A percentile compares a stretch with the other conserved stretches of the same genome.
Conservation (phyloP, 2,329 filamentous ascomycete species). For the Neopestalotiopsis rosae region DNA sequence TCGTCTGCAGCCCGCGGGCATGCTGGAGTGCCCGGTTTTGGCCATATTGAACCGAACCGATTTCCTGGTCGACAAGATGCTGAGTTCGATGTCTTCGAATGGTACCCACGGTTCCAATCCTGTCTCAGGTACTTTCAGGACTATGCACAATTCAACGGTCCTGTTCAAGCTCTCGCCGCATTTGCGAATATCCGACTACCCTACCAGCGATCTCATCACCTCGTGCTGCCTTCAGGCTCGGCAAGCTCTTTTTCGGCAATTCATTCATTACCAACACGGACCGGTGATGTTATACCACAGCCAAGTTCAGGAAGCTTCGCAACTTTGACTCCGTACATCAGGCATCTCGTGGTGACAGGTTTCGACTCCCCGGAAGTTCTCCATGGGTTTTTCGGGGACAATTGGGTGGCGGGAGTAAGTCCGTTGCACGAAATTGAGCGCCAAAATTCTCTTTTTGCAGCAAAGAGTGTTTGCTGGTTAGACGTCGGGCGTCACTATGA, state of each 20-base stretch:
- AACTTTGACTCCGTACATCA: conserved; percentile 86
- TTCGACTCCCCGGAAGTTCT: conserved; percentile 88
- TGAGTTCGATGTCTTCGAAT: conserved; percentile 82
- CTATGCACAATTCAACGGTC: conserved; percentile 81
- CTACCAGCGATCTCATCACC: conserved; percentile 69
- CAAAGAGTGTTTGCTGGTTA: conserved; percentile 90
- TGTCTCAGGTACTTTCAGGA: conserved; percentile 93
- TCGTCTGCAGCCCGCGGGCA: conserved; percentile 24
- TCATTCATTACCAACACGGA: conserved; percentile 32
- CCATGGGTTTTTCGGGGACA: conserved; percentile 95
- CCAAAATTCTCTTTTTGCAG: conserved; percentile 92
- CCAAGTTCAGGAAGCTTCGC: conserved; percentile 48
- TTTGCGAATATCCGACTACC: conserved; percentile 93
- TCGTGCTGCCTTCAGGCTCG: conserved; percentile 45
- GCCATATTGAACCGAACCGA: conserved; percentile 23
- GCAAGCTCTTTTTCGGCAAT: conserved; percentile 41
- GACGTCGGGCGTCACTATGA: conserved; percentile 91
- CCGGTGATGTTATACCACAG: conserved; percentile 33
- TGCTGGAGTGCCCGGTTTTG: conserved; percentile 27
- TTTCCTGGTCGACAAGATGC: conserved; percentile 33
- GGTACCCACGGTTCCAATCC: conserved; percentile 89
- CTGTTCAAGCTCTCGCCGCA: conserved; percentile 86
- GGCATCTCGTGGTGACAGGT: conserved; percentile 87
- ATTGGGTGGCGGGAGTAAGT: conserved; percentile 82
- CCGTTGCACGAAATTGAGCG: conserved; percentile 87